These are phyloP conservation scores for Monosporascus ibericus DNA, from an alignment of 2,329 filamentous ascomycete genomes.

Conservation along the genomic window DNA sequence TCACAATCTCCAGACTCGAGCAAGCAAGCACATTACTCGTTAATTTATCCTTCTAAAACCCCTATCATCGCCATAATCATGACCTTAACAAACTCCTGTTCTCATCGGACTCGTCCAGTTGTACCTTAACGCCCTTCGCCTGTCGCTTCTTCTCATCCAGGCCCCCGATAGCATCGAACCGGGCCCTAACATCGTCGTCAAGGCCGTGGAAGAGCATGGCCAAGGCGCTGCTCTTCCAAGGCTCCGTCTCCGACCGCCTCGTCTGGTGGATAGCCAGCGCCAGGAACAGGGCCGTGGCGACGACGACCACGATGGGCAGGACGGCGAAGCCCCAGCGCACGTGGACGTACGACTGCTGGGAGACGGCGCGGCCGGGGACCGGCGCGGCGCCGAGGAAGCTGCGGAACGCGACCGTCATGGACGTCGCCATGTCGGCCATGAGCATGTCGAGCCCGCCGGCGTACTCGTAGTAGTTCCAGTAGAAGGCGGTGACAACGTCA, in stretches of 20 bases:
- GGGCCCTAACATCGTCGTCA: slow-evolving; percentile 20
- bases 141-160: slow-evolving; percentile 18
- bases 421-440: slow-evolving; percentile 27
- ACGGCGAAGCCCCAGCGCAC: slow-evolving; percentile 31
- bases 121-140: slow-evolving; percentile 20
- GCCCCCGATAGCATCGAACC: slow-evolving; percentile 13
- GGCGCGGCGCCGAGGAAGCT: slow-evolving; percentile 19
- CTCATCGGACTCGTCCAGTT: slow-evolving; percentile 17
- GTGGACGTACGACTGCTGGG: slow-evolving; percentile 24
- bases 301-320: slow-evolving; percentile 25
- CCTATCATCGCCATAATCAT: background rate
- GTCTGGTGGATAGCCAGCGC: slow-evolving; percentile 19
- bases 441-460: slow-evolving; percentile 26
- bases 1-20: too few species aligned
- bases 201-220: slow-evolving; percentile 30
- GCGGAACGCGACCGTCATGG: slow-evolving; percentile 29
- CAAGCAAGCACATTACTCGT: too few species aligned
- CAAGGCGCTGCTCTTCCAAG: slow-evolving; percentile 31
- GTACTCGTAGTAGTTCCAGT: slow-evolving; percentile 34
- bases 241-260: slow-evolving; percentile 15
- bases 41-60: too few species aligned
- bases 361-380: slow-evolving; percentile 23
- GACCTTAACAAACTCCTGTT: slow-evolving; percentile 3
- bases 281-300: slow-evolving; percentile 25
- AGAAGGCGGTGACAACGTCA: slow-evolving; percentile 32